Conservation (phyloP, 1,139 yeast species). For the Suhomyces bokatorum region DNA sequence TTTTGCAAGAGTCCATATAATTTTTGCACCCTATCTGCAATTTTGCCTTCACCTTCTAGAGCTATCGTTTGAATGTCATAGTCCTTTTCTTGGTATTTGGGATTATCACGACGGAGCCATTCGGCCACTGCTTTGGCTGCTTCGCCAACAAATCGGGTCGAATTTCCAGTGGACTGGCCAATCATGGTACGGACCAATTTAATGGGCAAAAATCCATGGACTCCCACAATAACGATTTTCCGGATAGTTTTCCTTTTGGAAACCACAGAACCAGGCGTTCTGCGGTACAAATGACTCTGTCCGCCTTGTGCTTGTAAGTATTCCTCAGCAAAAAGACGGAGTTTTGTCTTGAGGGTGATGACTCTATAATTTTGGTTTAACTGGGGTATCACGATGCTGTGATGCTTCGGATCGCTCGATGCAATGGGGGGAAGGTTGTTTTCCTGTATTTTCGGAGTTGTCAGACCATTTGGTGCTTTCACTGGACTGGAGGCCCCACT, state of each 20-base stretch:
- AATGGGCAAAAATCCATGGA: constrained; percentile 56
- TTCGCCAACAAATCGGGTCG: constrained; percentile 34
- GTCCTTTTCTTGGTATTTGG: constrained; percentile 21
- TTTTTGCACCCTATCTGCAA: constrained; percentile 41
- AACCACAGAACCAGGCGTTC: constrained; percentile 16
- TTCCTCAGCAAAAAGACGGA: constrained; percentile 40
- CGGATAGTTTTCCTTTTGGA: constrained; percentile 24
- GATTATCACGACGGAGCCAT: constrained; percentile 39
- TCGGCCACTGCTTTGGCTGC: constrained; percentile 38
- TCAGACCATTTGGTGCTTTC: background rate
- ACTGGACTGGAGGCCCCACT: background rate
- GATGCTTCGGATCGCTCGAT: background rate
- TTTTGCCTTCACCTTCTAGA: constrained; percentile 54
- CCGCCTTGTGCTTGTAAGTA: constrained; percentile 29
- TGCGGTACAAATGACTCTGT: constrained; percentile 38
- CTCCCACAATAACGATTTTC: constrained; percentile 45
- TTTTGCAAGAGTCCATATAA: constrained; percentile 40
- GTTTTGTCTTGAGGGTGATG: constrained; percentile 41
- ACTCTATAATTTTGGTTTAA: constrained; percentile 35
- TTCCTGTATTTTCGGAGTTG: background rate
- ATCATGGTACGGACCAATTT: constrained; percentile 48
- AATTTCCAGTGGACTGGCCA: constrained; percentile 50
- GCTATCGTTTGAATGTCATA: constrained; percentile 47
- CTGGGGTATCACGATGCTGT: constrained; percentile 24
- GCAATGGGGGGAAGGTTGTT: background rate